Evolutionary conservation across 208 protist species (phyloP).

Genomic region (Naegleria lovaniensis): DNA sequence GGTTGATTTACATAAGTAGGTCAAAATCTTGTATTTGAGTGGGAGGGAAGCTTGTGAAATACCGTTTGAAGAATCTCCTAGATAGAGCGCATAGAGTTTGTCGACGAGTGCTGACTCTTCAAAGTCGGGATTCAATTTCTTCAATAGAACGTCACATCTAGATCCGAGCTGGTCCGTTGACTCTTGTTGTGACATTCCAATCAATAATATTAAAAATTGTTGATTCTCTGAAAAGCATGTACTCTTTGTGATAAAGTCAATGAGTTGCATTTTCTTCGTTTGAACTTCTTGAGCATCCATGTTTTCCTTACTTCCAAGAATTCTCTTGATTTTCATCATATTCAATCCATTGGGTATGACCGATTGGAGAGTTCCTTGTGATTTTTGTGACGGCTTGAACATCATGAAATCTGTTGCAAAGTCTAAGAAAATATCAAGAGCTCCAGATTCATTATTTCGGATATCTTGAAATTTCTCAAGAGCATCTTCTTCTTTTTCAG

Average conservation of each 20-base stretch:
- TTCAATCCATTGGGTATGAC: not conserved
- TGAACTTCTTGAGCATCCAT: not conserved
- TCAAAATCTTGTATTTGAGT: constrained; percentile 13
- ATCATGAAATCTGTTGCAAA: not conserved
- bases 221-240: not conserved
- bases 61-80: not conserved
- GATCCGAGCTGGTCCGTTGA: not conserved
- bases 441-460: not conserved
- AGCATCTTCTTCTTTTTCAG: not conserved
- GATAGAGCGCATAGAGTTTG: not conserved
- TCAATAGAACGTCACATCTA: not conserved
- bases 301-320: not conserved
- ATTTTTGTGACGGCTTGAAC: not conserved
- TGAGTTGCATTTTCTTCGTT: not conserved
- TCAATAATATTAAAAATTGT: not conserved
- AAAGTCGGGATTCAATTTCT: not conserved
- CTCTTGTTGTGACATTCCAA: not conserved
- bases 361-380: not conserved
- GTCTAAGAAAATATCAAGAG: not conserved
- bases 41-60: not conserved
- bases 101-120: not conserved
- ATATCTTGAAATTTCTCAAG: not conserved
- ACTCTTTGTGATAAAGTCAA: not conserved
- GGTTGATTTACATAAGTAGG: not conserved
- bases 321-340: not conserved